These are phyloP conservation scores for Clavaria fumosa DNA, from an alignment of 768 basidiomycete genomes.

Conservation along the genomic window DNA sequence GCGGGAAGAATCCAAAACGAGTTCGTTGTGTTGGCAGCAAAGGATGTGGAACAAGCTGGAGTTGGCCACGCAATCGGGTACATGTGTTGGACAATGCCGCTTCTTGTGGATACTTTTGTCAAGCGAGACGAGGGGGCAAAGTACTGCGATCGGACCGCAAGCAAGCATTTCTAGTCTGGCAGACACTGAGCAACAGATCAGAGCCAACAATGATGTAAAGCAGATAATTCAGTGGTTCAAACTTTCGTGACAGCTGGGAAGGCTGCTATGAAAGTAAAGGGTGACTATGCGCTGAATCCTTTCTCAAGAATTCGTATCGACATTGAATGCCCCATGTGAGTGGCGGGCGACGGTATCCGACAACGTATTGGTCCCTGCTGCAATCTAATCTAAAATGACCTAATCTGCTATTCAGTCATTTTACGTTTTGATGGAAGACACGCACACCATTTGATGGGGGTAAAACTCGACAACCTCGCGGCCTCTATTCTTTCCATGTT, in stretches of 20 bases:
- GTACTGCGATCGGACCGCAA: slow-evolving; percentile 1
- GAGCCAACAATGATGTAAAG: not conserved
- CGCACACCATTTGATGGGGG: slow-evolving; percentile 8
- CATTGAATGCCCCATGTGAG: slow-evolving; percentile 4
- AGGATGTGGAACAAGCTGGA: slow-evolving; percentile 3
- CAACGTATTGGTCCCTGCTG: slow-evolving; percentile 6
- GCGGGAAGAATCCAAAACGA: not conserved
- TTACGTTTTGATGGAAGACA: slow-evolving; percentile 2
- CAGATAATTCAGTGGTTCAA: not conserved
- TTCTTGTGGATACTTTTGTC: slow-evolving; percentile 2
- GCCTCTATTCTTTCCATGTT: slow-evolving; percentile 6
- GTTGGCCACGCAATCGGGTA: not conserved
- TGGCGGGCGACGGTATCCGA: slow-evolving; percentile 1
- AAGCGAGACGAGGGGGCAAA: not conserved
- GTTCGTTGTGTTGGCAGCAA: slow-evolving; percentile 5
- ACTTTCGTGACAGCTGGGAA: not conserved
- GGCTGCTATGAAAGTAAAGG: slow-evolving; percentile 2
- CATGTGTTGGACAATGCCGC: slow-evolving; percentile 4
- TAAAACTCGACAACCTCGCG: slow-evolving; percentile 3
- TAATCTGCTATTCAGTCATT: not conserved
- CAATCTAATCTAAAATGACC: no score
- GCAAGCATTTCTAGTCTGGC: no score
- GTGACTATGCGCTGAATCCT: slow-evolving; percentile 6
- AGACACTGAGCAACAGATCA: not conserved
- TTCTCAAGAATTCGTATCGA: slow-evolving; percentile 6